Percentiles rank a stretch among this genome's conserved stretches.
Evolutionary conservation across 2,329 filamentous ascomycete species (phyloP).

Genomic region (Phyllosticta capitalensis): DNA sequence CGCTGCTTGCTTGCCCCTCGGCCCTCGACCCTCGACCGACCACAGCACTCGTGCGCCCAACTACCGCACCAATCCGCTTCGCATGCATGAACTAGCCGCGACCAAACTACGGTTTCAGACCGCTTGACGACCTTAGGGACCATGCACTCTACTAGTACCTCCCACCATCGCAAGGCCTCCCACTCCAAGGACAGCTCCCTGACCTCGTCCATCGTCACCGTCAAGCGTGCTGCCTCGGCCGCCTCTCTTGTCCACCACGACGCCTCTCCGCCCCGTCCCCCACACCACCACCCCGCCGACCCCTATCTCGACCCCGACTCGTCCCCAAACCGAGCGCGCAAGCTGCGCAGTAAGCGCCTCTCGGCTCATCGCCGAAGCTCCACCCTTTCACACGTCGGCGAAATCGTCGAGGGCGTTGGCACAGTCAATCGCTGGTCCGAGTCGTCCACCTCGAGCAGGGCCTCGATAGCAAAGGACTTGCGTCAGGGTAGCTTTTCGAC

Average conservation of each 20-base stretch:
- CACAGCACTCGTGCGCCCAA: constrained; percentile 4
- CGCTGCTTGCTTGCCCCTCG: constrained; percentile 2
- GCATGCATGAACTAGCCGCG: constrained; percentile 12
- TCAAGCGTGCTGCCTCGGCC: constrained; percentile 33
- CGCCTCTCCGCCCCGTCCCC: constrained; percentile 2
- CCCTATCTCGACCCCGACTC: constrained; percentile 3
- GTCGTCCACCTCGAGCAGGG: constrained; percentile 42
- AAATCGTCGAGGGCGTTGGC: constrained; percentile 36
- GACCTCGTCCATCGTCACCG: constrained; percentile 27
- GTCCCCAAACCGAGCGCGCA: constrained; percentile 3
- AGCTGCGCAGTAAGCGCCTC: constrained; percentile 3
- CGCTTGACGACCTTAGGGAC: constrained; percentile 17
- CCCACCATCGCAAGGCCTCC: constrained; percentile 25
- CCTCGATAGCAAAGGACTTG: constrained; percentile 21
- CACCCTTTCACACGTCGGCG: constrained; percentile 29
- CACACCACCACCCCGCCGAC: constrained; percentile 4
- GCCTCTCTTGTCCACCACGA: constrained; percentile 14
- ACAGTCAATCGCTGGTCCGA: constrained; percentile 51
- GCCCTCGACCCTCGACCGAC: constrained; percentile 7
- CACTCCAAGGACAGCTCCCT: constrained; percentile 37
- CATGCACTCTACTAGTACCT: constrained; percentile 11
- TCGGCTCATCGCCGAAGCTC: constrained; percentile 25
- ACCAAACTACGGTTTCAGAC: constrained; percentile 10
- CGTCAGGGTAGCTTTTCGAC: constrained; percentile 22
- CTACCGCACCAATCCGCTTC: constrained; percentile 7